Conservation (phyloP, 495 filamentous ascomycete species). For the Trichodelitschia bisporula region DNA sequence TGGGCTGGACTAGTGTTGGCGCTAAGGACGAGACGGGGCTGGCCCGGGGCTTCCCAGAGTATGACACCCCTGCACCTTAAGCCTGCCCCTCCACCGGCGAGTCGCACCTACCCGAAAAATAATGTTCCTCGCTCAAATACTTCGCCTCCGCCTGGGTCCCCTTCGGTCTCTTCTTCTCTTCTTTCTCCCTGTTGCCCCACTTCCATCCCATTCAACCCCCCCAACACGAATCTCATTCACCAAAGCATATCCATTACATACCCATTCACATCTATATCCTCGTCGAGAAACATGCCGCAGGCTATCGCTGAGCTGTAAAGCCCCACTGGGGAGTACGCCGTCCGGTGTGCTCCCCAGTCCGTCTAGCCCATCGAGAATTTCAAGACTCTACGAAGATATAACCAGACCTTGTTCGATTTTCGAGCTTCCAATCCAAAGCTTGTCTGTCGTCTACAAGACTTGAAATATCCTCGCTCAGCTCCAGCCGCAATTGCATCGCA, state of each 20-base stretch:
- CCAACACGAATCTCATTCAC: no score
- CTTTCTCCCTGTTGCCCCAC: conserved; percentile 3
- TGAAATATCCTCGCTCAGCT: no score
- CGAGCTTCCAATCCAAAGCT: conserved; percentile 12
- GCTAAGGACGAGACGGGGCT: no score
- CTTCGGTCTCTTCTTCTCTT: conserved; percentile 2
- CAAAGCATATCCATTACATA: conserved; percentile 5
- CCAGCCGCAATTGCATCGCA: no score
- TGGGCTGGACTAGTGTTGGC: no score
- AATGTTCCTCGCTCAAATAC: no score
- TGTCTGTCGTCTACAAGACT: no score
- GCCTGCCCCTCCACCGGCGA: background rate
- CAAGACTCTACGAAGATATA: conserved; percentile 63
- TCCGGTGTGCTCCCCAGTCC: conserved; percentile 55
- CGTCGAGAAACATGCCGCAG: conserved; percentile 71
- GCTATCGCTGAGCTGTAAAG: conserved; percentile 89
- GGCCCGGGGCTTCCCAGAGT: no score
- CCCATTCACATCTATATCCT: conserved; percentile 22
- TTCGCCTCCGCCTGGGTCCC: background rate
- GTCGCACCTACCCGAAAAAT: background rate
- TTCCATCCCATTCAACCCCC: conserved; percentile 45
- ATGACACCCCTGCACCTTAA: no score
- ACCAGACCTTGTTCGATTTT: conserved; percentile 17
- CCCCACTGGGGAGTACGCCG: conserved; percentile 50
- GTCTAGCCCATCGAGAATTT: conserved; percentile 50